Percentiles rank a stretch among this genome's conserved stretches.
phyloP scores from a whole-genome alignment of 805 yeast genomes.

The Saccharomyces kudriavzevii region DNA sequence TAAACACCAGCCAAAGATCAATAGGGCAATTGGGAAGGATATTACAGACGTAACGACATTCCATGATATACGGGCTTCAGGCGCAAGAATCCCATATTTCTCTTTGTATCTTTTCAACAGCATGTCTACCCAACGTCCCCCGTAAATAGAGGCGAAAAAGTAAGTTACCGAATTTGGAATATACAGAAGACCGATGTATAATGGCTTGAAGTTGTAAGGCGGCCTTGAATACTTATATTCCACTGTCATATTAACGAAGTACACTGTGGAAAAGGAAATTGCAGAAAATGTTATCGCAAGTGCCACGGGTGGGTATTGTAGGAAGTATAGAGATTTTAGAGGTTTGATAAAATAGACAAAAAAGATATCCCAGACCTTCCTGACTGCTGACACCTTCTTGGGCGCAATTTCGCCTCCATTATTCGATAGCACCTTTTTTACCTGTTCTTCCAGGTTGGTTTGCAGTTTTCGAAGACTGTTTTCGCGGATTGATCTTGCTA shows the following conservation, averaged over 20 bases:
- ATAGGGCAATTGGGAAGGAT: constrained; percentile 52
- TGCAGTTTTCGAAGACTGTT: constrained; percentile 20
- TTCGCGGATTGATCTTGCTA: constrained; percentile 13
- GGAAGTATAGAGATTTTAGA: constrained; percentile 48
- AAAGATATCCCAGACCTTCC: constrained; percentile 20
- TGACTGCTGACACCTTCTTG: constrained; percentile 8
- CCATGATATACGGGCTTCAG: constrained; percentile 74
- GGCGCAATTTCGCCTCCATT: constrained; percentile 10
- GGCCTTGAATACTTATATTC: constrained; percentile 49
- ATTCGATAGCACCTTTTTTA: constrained; percentile 6
- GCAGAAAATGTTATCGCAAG: constrained; percentile 60
- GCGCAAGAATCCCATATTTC: constrained; percentile 58
- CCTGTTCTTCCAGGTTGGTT: constrained; percentile 21
- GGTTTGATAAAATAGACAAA: constrained; percentile 53
- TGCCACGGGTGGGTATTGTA: constrained; percentile 67
- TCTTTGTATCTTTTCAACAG: constrained; percentile 45
- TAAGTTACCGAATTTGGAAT: constrained; percentile 79
- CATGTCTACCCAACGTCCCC: constrained; percentile 73
- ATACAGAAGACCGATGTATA: constrained; percentile 66
- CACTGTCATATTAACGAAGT: constrained; percentile 67
- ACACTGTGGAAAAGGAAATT: constrained; percentile 61
- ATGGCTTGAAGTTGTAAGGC: constrained; percentile 63
- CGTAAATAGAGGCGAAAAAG: constrained; percentile 64
- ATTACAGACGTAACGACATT: constrained; percentile 61
- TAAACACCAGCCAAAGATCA: constrained; percentile 79